Base-by-base conservation (phyloP, 2,329 filamentous ascomycete genomes). In the Penicillium fuscoglaucum region DNA sequence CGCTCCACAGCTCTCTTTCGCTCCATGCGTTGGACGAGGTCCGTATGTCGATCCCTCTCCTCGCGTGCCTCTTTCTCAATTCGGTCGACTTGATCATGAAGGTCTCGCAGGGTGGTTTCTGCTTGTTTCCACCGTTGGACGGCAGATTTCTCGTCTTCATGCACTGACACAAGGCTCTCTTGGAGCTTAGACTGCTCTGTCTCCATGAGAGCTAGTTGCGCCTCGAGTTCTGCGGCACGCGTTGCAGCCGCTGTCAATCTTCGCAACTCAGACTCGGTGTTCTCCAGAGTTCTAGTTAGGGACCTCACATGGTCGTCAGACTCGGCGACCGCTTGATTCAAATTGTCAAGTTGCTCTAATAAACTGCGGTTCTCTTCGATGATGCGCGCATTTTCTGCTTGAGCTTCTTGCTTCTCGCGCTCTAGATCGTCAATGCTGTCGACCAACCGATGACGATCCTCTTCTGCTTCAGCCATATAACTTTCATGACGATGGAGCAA, bases 401-500 rank as follows among this genome's bases (percentile, higher is more conserved):
- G 90, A 61, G 96, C 84, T 60, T 85, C 80, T 68, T 80, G 82
- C 78, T 96, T 96, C 66, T 87, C 83, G 51, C 74, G 75, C 77
- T 96, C 91, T 52, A 99, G 82, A 63, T 83, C 83, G 67, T 90
- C 87, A 72, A 97, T 92, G 61, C 85, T 90, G 47, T 80, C 76
- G 45, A 85, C 83, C 77, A 97, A 86, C 61, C 88, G 85, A 61
- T 82, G 79, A 60, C 93, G 90, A 73, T 97, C 92, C 67, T 87
- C 86, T 80, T 96, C 92, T 59, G 93, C 91, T 74, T 96, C 91
- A 66, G 88, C 88, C 83, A 97, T 93, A 77, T 96, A 97, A 59
- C 90, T 87, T 80, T 98, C 93, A 84, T 99, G 93, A 69, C 93
- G 89, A 64, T 89, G 87, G 43, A 99, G 86, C 57, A 99, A 83